A percentile compares a stretch with the other conserved stretches of the same genome.
phyloP scores from a whole-genome alignment of 1,284 basidiomycete genomes.

The Ganoderma boninense region DNA sequence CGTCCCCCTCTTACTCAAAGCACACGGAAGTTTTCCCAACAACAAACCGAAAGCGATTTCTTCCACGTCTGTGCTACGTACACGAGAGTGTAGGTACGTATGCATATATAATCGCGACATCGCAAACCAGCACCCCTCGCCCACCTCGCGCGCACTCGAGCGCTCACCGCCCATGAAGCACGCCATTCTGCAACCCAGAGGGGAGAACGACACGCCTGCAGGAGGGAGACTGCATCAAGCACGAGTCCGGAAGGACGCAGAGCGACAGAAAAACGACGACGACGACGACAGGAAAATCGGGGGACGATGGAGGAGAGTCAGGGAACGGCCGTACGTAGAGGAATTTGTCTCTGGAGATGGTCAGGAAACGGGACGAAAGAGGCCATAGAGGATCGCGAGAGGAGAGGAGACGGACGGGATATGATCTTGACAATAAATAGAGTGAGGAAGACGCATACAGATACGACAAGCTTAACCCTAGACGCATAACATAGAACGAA shows the following conservation, averaged over 20 bases:
- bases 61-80: slow-evolving; percentile 26
- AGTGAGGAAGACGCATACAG: slow-evolving; percentile 33
- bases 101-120: slow-evolving; percentile 11
- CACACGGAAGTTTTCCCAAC: slow-evolving; percentile 4
- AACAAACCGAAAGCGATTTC: slow-evolving; percentile 19
- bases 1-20: slow-evolving; percentile 6
- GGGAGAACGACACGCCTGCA: slow-evolving; percentile 44
- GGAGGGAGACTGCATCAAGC: slow-evolving; percentile 40
- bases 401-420: slow-evolving; percentile 26
- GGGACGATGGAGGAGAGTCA: neutral
- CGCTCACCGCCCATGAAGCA: slow-evolving; percentile 48
- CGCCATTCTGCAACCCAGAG: slow-evolving; percentile 49
- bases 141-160: slow-evolving; percentile 33
- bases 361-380: slow-evolving; percentile 11
- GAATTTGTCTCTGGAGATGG: slow-evolving; percentile 19
- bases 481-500: slow-evolving; percentile 24
- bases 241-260: slow-evolving; percentile 18
- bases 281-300: slow-evolving; percentile 15
- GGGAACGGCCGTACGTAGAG: slow-evolving; percentile 8
- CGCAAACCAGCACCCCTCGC: slow-evolving; percentile 2
- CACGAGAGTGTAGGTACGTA: slow-evolving; percentile 24
- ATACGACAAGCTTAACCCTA: slow-evolving; percentile 33
- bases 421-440: slow-evolving; percentile 35
- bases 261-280: slow-evolving; percentile 11
- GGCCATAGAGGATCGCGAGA: slow-evolving; percentile 26